Percentiles rank a stretch among this genome's conserved stretches.
Evolutionary conservation across 768 basidiomycete genomes (phyloP).

Genomic region (Podaxis sp.): DNA sequence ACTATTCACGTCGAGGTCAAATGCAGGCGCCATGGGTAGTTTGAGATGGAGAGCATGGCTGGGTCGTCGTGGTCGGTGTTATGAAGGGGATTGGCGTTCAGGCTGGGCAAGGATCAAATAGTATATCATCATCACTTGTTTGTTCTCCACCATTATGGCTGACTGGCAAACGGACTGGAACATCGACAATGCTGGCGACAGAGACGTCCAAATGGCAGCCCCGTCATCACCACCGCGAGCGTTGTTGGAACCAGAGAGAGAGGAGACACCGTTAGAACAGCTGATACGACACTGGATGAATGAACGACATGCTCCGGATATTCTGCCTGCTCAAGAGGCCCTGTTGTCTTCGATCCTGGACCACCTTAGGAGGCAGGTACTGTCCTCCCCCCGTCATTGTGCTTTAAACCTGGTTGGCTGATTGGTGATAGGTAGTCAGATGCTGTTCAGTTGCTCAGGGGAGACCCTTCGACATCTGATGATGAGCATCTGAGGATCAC

Average conservation of each 20-base stretch:
- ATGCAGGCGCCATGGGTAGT: no score
- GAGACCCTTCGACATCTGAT: slow-evolving; percentile 82
- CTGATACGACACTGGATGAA: slow-evolving; percentile 86
- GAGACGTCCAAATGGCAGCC: not conserved
- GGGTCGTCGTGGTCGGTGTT: not conserved
- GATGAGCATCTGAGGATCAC: slow-evolving; percentile 93
- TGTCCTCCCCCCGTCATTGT: slow-evolving; percentile 22
- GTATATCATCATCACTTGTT: not conserved
- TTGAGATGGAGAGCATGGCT: no score
- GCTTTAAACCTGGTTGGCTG: slow-evolving; percentile 3
- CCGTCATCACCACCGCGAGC: not conserved
- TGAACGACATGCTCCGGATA: slow-evolving; percentile 79
- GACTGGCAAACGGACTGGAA: no score
- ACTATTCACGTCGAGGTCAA: no score
- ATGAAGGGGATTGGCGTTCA: not conserved
- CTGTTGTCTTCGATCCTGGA: slow-evolving; percentile 68
- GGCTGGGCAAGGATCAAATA: not conserved
- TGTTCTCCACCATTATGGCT: not conserved
- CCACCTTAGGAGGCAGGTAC: slow-evolving; percentile 80
- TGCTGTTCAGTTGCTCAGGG: slow-evolving; percentile 71
- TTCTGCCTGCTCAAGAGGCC: slow-evolving; percentile 71
- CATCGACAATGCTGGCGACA: no score
- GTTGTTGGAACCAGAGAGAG: slow-evolving; percentile 1
- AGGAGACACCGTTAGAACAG: slow-evolving; percentile 63
- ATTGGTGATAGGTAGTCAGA: slow-evolving; percentile 55